phyloP scores from a whole-genome alignment of 2,329 filamentous ascomycete genomes.

The Aspergillus tanneri region DNA sequence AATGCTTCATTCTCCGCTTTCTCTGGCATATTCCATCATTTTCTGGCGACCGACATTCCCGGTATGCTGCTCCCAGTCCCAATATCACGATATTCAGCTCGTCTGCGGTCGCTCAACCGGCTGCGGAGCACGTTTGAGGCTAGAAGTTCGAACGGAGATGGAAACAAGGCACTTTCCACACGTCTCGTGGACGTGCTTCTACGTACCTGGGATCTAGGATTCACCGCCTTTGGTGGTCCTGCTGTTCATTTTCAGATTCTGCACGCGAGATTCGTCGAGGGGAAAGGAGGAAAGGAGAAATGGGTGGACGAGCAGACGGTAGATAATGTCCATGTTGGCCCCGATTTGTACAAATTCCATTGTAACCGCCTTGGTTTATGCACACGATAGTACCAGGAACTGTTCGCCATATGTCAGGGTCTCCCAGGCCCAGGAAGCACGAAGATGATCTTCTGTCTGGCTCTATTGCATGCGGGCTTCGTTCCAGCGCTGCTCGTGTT shows the following conservation, averaged over 20 bases:
- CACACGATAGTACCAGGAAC: constrained; percentile 62
- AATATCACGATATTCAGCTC: no score
- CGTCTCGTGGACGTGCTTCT: no score
- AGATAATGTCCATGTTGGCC: constrained; percentile 19
- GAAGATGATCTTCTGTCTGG: constrained; percentile 70
- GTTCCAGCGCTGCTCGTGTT: constrained; percentile 60
- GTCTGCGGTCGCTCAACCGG: no score
- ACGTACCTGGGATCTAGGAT: constrained; percentile 60
- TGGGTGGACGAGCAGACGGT: constrained; percentile 72
- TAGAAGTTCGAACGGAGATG: no score
- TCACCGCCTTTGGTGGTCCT: constrained; percentile 66
- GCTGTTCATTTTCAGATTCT: constrained; percentile 70
- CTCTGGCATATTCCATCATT: no score
- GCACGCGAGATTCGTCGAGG: constrained; percentile 60
- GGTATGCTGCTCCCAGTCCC: no score
- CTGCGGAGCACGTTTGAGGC: no score
- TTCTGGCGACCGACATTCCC: no score
- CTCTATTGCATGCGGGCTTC: constrained; percentile 62
- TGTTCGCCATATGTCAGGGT: constrained; percentile 68
- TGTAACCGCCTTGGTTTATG: not conserved
- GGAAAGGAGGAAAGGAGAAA: constrained; percentile 43
- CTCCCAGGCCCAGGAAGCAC: constrained; percentile 67
- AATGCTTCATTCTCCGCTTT: no score
- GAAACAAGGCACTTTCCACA: no score
- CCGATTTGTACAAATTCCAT: constrained; percentile 2